Evolutionary conservation across 1,284 basidiomycete species (phyloP), one percentile per base, ranked within the genome.

Genomic region (Pisolithus thermaeus): DNA sequence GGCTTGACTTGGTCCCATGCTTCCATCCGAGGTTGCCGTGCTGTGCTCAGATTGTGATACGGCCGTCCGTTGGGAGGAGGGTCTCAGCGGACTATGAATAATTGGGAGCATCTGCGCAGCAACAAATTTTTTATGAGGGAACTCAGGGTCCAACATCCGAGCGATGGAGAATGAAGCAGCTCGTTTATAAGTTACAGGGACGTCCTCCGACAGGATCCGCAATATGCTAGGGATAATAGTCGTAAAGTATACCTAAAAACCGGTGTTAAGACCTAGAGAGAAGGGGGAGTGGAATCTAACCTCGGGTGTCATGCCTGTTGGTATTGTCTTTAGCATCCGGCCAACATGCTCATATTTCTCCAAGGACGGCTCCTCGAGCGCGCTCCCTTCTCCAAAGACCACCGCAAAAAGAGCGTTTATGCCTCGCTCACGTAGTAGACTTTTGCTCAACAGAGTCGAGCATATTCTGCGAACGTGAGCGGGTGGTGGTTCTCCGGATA

Each of bases 111-210:
- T 56, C 16, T 78, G 68, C 0, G 59, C 61, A 4, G 72, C 69
- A 2, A 74, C 68, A 2, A 71, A 45, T 22, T 61, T 45, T 36
- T 65, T 61, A 49, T 73, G 59, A 11, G 55, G 45, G 40, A 66
- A 59, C 43, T 58, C 59, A 1, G 68, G 55, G 7, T 74, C 66
- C 14, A 90, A 64, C 68, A 88, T 79, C 12, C 81, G 78, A 8
- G 86, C 83, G 30, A 91, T 61, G 1, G 81, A 69, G 63, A 87
- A 90, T 2, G 84, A 78, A 4, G 83, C 81, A 0, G 84, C 84
- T 35, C 83, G 76, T 54, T 72, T 74, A 59, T 86, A 78, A 12
- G 75, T 59, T 27, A 70, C 62, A 37, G 79, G 70, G 7, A 64
- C 66, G 41, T 66, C 59, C 5, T 71, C 55, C 0, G 73, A 70